Base-by-base conservation (phyloP, 78 protist genomes). In the Acrasis kona region DNA sequence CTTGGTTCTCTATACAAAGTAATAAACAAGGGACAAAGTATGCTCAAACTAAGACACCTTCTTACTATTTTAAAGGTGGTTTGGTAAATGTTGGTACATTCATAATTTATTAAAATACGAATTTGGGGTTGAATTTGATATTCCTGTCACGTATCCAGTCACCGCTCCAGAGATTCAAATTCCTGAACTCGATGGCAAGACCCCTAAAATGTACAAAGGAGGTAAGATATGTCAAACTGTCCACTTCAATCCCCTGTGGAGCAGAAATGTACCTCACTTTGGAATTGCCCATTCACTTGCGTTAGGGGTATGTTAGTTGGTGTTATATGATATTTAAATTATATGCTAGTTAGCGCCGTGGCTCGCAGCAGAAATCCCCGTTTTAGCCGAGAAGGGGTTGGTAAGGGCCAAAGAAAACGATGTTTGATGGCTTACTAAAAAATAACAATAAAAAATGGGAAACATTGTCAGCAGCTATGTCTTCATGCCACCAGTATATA, bases 281-380 rank as follows among this genome's bases (percentile, higher is more conserved):
- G 99, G 99, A 64, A 89, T 96, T 65, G 98, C 95, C 0, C 99
- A 96, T 65, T 95, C 97, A 1, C 78, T 96, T 37, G 99, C 96
- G 2, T 83, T 96, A 5, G 99, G 99, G 50, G 87, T 94, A 38
- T 65, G 91, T 40, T n/a, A n/a, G n/a, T n/a, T n/a, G n/a, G n/a
- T n/a, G n/a, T 12, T 7, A 6, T 7, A 73, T 1, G 39, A 40
- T 27, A 19, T 5, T 3, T 29, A 6, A 61, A 57, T 1, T 35
- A 28, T 19, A 5, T n/a, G 28, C 41, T 57, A 89, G 88, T 78
- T 92, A 36, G 94, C 91, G 5, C 99, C 99, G 30, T 96, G 98
- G 97, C 82, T 96, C 29, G 98, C 98, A 0, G 93, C 95, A 1
- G 99, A 96, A 70, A 78, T 96, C 5, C 99, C 99, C 2, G 71